Evolutionary conservation across 2,329 filamentous ascomycete genomes (phyloP), one percentile per base, ranked within the genome.

Genomic region (Hymenoscyphus scutula): DNA sequence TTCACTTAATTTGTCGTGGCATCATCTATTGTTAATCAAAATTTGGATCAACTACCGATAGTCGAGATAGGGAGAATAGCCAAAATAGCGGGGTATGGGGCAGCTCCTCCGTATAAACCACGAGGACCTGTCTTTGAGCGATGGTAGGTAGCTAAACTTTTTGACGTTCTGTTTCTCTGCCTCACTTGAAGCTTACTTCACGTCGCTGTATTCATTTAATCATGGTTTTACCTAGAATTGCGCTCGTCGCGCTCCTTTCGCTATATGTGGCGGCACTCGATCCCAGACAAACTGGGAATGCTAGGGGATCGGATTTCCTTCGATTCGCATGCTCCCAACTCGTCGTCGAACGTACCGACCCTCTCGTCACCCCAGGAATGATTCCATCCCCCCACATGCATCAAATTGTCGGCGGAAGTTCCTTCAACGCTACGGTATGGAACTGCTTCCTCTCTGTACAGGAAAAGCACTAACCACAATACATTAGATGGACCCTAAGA

Each of bases 381-480:
- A 51, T 60, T 25, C 64, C 64, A 15, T 65, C 64, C 3, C 56
- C 59, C 23, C 64, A 65, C 41, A 51, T 65, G 41, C 64, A 65
- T 41, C 64, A 65, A 56, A 62, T 65, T 32, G 59, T 63, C 23
- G 64, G 64, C 4, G 64, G 64, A 53, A 76, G 77, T 67, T 74
- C 76, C 1, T 77, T 78, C 73, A 77, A 77, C 62, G 65, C 73
- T 2, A 74, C 62, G 6, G 62, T 62, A 64, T 34, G 30, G 15
- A 38, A 56, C n/a, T 17, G 15, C n/a, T 19, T 27, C 29, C 11
- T 30, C 19, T 37, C n/a, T 27, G 10, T 17, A 2, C 25, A 34
- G 27, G 27, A 17, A 48, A 7, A 15, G 23, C 17, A 10, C 59
- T 59, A 60, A 62, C 2, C 27, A 38, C 19, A 53, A 55, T 51